Evolutionary conservation across 441 rosid species (phyloP).

Genomic region (Croton laevigatus): DNA sequence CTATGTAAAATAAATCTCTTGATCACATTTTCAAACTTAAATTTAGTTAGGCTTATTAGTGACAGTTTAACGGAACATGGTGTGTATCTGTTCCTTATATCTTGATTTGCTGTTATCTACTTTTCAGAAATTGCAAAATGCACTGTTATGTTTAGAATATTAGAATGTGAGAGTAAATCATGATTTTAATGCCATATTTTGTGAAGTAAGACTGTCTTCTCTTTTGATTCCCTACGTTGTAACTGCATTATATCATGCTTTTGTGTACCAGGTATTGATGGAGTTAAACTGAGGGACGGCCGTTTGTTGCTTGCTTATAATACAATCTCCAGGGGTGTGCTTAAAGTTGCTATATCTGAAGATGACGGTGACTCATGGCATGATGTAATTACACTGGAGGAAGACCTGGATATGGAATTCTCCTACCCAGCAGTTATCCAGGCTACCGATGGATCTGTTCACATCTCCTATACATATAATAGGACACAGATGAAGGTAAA

Average conservation of each 20-base stretch:
- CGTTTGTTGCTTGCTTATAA: constrained; percentile 70
- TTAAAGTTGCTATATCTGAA: constrained; percentile 62
- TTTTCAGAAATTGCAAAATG: neutral
- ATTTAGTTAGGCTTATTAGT: neutral
- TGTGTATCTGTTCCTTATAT: neutral
- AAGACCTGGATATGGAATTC: constrained; percentile 61
- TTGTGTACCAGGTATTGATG: constrained; percentile 59
- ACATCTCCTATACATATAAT: constrained; percentile 74
- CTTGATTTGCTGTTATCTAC: neutral
- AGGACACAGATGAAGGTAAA: constrained; percentile 86
- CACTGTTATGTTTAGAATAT: neutral
- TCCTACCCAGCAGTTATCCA: constrained; percentile 88
- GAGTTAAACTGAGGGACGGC: constrained; percentile 71
- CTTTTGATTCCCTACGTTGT: neutral
- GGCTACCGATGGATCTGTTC: constrained; percentile 63
- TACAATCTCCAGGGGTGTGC: constrained; percentile 74
- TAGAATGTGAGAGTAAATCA: neutral
- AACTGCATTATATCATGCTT: constrained; percentile 13
- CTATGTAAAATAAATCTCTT: neutral
- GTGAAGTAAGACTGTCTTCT: neutral
- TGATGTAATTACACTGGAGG: constrained; percentile 66
- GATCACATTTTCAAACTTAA: neutral
- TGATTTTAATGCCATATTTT: neutral
- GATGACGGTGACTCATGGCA: constrained; percentile 86
- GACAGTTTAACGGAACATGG: neutral